Evolutionary conservation across 805 yeast genomes (phyloP).

Genomic region (Ogataea nakhonphanomensis): DNA sequence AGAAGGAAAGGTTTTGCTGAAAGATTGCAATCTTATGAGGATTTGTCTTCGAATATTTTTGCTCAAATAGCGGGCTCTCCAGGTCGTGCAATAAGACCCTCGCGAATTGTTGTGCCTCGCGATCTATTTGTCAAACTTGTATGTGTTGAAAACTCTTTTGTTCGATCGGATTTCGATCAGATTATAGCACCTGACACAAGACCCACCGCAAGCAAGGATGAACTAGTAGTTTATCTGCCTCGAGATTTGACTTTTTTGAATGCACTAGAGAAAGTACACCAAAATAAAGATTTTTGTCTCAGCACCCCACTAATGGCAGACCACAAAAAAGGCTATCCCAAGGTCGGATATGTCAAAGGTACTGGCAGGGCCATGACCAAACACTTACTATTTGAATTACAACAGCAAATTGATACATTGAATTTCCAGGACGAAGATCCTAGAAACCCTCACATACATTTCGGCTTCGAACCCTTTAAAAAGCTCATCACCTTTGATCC

Average conservation of each 20-base stretch:
- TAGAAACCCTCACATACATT: background rate
- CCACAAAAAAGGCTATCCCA: background rate
- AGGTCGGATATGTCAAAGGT: slow-evolving; percentile 11
- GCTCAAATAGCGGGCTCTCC: slow-evolving; percentile 42
- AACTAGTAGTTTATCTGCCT: slow-evolving; percentile 8
- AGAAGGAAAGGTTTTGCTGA: slow-evolving; percentile 12
- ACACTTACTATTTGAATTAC: slow-evolving; percentile 7
- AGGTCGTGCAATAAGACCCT: slow-evolving; percentile 37
- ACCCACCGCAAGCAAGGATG: background rate
- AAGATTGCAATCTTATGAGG: slow-evolving; percentile 22
- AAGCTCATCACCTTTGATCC: slow-evolving; percentile 1
- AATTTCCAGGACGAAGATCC: background rate
- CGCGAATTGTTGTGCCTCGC: slow-evolving; percentile 38
- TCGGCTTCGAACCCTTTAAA: background rate
- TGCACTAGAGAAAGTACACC: background rate
- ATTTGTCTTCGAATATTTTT: slow-evolving; percentile 34
- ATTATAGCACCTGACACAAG: slow-evolving; percentile 16
- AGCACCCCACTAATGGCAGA: slow-evolving; percentile 1
- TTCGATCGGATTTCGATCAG: slow-evolving; percentile 4
- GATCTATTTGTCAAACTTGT: slow-evolving; percentile 36
- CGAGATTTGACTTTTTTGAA: slow-evolving; percentile 3
- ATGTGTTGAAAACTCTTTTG: slow-evolving; percentile 14
- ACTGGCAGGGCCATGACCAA: slow-evolving; percentile 9
- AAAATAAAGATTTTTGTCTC: slow-evolving; percentile 1
- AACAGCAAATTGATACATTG: slow-evolving; percentile 1